Conservation (phyloP, 805 yeast species). For the Sugiyamaella qingdaonensis region DNA sequence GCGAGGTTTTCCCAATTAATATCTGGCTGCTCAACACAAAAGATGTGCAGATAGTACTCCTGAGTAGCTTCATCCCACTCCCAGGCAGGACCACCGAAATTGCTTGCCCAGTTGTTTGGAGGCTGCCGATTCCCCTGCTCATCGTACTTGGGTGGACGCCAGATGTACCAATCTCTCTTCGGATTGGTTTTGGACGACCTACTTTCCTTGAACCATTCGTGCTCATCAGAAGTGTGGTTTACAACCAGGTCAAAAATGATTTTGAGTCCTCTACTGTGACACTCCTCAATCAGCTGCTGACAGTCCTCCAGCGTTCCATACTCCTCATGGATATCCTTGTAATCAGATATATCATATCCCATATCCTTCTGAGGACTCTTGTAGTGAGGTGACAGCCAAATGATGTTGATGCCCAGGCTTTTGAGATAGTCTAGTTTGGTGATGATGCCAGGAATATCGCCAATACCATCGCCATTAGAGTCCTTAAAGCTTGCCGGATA, state of each 20-base stretch:
- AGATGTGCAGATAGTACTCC: slow-evolving; percentile 52
- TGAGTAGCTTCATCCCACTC: slow-evolving; percentile 49
- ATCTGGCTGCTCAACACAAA: slow-evolving; percentile 54
- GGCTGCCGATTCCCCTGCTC: slow-evolving; percentile 47
- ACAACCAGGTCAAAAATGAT: slow-evolving; percentile 52
- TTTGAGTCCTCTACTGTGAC: slow-evolving; percentile 48
- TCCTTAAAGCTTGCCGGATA: slow-evolving; percentile 60
- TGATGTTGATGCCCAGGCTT: slow-evolving; percentile 45
- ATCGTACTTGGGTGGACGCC: slow-evolving; percentile 49
- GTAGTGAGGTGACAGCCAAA: slow-evolving; percentile 57
- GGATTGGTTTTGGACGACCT: slow-evolving; percentile 47
- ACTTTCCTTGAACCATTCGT: slow-evolving; percentile 56
- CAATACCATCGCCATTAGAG: slow-evolving; percentile 54
- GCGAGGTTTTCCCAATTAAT: slow-evolving; percentile 55
- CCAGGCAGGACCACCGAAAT: slow-evolving; percentile 56
- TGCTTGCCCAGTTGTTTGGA: slow-evolving; percentile 54
- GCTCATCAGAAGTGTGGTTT: slow-evolving; percentile 54
- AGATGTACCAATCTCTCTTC: slow-evolving; percentile 58
- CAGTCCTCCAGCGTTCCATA: slow-evolving; percentile 56
- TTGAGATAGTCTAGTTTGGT: slow-evolving; percentile 49
- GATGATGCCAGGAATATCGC: slow-evolving; percentile 52
- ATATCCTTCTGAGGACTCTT: slow-evolving; percentile 57
- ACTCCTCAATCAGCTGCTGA: slow-evolving; percentile 43
- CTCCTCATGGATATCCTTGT: slow-evolving; percentile 46
- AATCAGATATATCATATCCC: slow-evolving; percentile 59